A percentile compares a stretch with the other conserved stretches of the same genome.
These are phyloP conservation scores for Drechslerella coelobrocha DNA, from an alignment of 2,329 filamentous ascomycete species.

Conservation along the genomic window DNA sequence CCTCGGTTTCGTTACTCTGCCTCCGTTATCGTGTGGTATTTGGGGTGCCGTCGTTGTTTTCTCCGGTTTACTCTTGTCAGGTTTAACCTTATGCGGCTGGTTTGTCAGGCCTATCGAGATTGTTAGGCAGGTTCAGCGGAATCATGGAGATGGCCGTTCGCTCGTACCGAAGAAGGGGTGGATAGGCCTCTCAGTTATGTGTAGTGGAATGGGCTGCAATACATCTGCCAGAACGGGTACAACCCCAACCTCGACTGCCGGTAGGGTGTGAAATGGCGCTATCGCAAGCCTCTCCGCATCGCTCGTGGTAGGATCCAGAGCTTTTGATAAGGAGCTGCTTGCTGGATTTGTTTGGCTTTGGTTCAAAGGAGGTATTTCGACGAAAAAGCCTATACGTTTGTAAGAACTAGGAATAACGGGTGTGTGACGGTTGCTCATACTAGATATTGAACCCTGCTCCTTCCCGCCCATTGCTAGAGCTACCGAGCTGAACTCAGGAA, in stretches of 20 bases:
- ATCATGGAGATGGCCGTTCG: neutral
- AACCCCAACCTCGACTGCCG: constrained; percentile 3
- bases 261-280: neutral
- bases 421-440: constrained; percentile 13
- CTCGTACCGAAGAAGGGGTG: constrained; percentile 44
- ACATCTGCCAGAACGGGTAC: constrained; percentile 14
- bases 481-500: constrained; percentile 25
- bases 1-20: constrained; percentile 31
- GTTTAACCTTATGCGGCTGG: constrained; percentile 31
- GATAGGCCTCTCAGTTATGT: constrained; percentile 15
- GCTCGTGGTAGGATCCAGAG: neutral
- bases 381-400: constrained; percentile 35
- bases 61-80: constrained; percentile 20
- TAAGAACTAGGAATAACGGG: neutral
- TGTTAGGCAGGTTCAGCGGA: neutral
- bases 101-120: constrained; percentile 20
- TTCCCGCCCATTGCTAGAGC: constrained; percentile 49
- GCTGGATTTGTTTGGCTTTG: constrained; percentile 5
- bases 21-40: constrained; percentile 12
- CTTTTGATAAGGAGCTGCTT: neutral
- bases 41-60: constrained; percentile 13
- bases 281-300: neutral
- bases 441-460: constrained; percentile 40
- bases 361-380: constrained; percentile 32
- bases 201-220: neutral